Evolutionary conservation across 345 rosid species (phyloP).

Genomic region (Rhodamnia rubescens): DNA sequence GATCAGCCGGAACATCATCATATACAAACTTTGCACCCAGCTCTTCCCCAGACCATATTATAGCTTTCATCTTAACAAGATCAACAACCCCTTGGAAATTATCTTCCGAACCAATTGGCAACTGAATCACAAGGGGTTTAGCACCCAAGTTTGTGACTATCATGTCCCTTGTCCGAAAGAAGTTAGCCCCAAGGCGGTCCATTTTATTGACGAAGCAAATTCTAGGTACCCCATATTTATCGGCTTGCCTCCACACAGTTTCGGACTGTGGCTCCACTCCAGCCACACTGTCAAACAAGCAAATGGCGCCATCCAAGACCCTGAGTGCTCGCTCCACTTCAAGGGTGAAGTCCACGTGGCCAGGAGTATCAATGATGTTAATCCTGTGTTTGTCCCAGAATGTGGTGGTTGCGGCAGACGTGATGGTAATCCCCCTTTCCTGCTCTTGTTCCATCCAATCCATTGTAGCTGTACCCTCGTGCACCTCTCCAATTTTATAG

Average conservation of each 20-base stretch:
- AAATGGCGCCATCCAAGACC: constrained; percentile 92
- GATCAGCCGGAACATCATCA: constrained; percentile 73
- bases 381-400: constrained; percentile 87
- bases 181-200: constrained; percentile 98
- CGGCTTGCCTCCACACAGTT: constrained; percentile 99
- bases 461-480: constrained; percentile 98
- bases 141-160: constrained; percentile 91
- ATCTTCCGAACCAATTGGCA: constrained; percentile 91
- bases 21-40: constrained; percentile 85
- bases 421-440: constrained; percentile 96
- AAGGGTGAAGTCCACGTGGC: constrained; percentile 93
- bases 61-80: constrained; percentile 82
- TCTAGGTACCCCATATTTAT: constrained; percentile 92
- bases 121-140: constrained; percentile 76
- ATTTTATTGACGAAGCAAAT: constrained; percentile 94
- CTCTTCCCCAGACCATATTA: constrained; percentile 93
- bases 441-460: constrained; percentile 99
- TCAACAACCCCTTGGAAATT: constrained; percentile 68
- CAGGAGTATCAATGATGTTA: constrained; percentile 94
- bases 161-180: constrained; percentile 92
- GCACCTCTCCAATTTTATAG: constrained; percentile 97
- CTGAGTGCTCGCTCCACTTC: constrained; percentile 97
- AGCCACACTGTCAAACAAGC: constrained; percentile 97
- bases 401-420: constrained; percentile 94
- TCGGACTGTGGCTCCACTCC: constrained; percentile 99